phyloP scores from a whole-genome alignment of 1,284 basidiomycete species.

The Chalciporus sp. region DNA sequence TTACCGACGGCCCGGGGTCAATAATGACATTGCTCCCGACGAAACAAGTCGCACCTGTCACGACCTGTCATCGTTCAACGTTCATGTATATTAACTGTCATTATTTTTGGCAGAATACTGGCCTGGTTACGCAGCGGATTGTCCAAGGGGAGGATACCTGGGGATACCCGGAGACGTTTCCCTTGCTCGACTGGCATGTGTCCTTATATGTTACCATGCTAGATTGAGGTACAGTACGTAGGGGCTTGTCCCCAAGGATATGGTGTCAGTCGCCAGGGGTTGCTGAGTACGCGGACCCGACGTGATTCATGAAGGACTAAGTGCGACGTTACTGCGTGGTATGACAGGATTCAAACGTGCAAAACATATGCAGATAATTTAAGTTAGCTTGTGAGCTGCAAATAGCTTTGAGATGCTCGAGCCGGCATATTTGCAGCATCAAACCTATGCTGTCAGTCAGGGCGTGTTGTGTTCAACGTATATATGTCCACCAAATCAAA shows the following conservation, averaged over 20 bases:
- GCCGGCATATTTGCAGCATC: too few species aligned
- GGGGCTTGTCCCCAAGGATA: neutral
- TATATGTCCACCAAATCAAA: too few species aligned
- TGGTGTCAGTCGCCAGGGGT: neutral
- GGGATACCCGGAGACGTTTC: neutral
- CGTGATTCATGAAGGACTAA: neutral
- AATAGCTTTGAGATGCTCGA: too few species aligned
- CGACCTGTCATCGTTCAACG: too few species aligned
- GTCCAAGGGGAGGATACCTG: neutral
- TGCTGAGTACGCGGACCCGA: neutral
- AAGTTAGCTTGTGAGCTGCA: too few species aligned
- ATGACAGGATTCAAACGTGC: neutral
- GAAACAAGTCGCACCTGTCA: too few species aligned
- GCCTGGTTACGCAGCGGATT: neutral
- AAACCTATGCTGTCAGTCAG: too few species aligned
- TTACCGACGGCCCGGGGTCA: too few species aligned
- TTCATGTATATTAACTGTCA: neutral
- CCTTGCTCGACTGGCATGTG: neutral
- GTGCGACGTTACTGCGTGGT: neutral
- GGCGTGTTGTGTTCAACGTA: too few species aligned
- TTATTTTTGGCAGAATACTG: neutral
- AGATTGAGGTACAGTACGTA: neutral
- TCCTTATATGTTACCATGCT: neutral
- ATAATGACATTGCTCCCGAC: too few species aligned
- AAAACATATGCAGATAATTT: too few species aligned